Evolutionary conservation across 2,329 filamentous ascomycete species (phyloP), one percentile per base, ranked within the genome.

Genomic region (Fusarium haematococcum): DNA sequence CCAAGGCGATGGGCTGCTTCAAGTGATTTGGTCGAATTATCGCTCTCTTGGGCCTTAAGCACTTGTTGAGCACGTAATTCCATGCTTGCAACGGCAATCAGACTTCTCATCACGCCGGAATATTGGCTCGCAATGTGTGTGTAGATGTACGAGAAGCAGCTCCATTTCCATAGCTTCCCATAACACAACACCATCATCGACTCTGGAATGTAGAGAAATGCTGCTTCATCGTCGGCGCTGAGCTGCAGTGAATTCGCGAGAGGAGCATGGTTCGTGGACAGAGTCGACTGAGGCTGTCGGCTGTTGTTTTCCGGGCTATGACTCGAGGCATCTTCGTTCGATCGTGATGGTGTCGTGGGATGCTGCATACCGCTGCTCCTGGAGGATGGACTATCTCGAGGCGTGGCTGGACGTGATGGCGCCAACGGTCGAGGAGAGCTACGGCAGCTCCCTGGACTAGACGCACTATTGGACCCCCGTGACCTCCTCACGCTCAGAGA

Each of bases 91-190:
- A 77, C 58, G 0, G 75, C 73, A 3, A 77, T 77, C 18, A 77
- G 73, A 56, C 75, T 71, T 27, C 73, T 73, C 75, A 77, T 77
- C 1, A 77, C 75, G 0, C 75, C 75, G 0, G 75, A 41, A 23
- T 77, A 77, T 41, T 69, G 65, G 18, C 20, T 77, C 2, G 75
- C 73, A 18, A 77, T 73, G 5, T 73, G 41, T 0, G 60, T 33
- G 10, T 77, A 67, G 13, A 77, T 73, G 23, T 77, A 77, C 3
- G 75, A 77, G 20, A 77, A 77, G 20, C 65, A 75, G 10, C 73
- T 76, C 75, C 75, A 77, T 13, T 60, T 60, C 75, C 75, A 77
- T 1, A 70, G 69, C 5, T 77, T 77, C 0, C 75, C 75, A 14
- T 75, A 77, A 8, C 54, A 68, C 13, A 77, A 56, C 0, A 76